These are phyloP conservation scores for Colletotrichum noveboracense DNA, from an alignment of 2,329 filamentous ascomycete genomes.

Conservation along the genomic window DNA sequence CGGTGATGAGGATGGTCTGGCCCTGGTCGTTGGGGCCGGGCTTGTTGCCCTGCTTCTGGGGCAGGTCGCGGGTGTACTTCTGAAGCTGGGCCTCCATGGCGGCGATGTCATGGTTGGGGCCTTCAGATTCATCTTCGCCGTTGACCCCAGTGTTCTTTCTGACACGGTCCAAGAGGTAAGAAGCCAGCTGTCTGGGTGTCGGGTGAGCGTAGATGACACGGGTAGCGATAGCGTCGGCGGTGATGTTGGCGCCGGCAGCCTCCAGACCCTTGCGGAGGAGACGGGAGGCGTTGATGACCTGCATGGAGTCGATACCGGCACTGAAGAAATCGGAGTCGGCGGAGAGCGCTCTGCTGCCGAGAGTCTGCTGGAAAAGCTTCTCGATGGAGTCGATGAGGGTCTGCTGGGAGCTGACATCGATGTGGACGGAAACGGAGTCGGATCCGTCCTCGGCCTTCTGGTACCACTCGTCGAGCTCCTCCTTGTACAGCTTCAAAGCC, in stretches of 20 bases:
- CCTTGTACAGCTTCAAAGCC: slow-evolving; percentile 44
- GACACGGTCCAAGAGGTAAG: slow-evolving; percentile 32
- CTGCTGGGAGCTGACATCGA: slow-evolving; percentile 34
- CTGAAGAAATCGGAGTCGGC: slow-evolving; percentile 41
- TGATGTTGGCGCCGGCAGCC: slow-evolving; percentile 34
- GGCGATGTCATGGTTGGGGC: slow-evolving; percentile 26
- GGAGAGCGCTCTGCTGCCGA: slow-evolving; percentile 20
- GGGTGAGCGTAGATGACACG: slow-evolving; percentile 45
- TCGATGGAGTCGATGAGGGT: slow-evolving; percentile 29
- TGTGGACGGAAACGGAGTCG: slow-evolving; percentile 46
- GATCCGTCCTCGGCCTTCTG: slow-evolving; percentile 37
- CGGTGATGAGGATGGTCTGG: slow-evolving; percentile 29
- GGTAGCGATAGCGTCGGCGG: slow-evolving; percentile 38
- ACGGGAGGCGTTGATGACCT: slow-evolving; percentile 39
- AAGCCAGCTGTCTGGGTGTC: slow-evolving; percentile 37
- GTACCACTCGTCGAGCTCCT: slow-evolving; percentile 49
- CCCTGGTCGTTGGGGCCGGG: slow-evolving; percentile 34
- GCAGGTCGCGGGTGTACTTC: slow-evolving; percentile 39
- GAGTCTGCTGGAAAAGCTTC: slow-evolving; percentile 22
- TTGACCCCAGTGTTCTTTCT: background rate
- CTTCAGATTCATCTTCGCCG: slow-evolving; percentile 4
- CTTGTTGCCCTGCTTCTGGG: slow-evolving; percentile 25
- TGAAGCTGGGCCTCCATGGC: slow-evolving; percentile 37
- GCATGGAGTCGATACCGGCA: slow-evolving; percentile 44
- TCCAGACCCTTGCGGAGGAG: slow-evolving; percentile 39